Conservation (phyloP, 148 eudicot species). For the Amaranthus cruentus region DNA sequence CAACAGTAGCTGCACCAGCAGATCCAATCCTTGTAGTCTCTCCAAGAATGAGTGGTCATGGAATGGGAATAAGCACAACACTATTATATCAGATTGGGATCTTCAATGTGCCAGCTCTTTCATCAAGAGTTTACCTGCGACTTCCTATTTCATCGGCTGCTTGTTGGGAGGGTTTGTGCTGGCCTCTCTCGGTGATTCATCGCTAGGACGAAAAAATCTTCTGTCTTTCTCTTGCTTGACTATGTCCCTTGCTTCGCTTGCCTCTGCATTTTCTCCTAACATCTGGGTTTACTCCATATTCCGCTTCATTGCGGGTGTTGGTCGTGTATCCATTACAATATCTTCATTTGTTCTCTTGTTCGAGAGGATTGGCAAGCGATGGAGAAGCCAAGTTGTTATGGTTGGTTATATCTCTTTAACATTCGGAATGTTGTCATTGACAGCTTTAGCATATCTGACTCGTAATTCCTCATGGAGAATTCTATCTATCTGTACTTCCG, state of each 20-base stretch:
- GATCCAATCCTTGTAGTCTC: constrained; percentile 11
- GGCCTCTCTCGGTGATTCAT: constrained; percentile 24
- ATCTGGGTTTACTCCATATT: constrained; percentile 20
- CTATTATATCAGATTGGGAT: constrained; percentile 24
- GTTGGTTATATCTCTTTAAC: constrained; percentile 18
- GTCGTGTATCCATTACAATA: constrained; percentile 22
- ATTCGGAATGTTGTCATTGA: constrained; percentile 15
- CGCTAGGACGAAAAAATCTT: constrained; percentile 21
- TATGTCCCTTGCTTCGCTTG: constrained; percentile 18
- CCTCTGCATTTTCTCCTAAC: constrained; percentile 24
- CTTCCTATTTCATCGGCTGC: constrained; percentile 24
- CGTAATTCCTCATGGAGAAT: constrained; percentile 22
- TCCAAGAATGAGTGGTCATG: constrained; percentile 21
- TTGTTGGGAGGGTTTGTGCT: constrained; percentile 24
- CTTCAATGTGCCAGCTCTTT: constrained; percentile 24
- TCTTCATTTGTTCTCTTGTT: constrained; percentile 23
- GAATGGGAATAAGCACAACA: constrained; percentile 5
- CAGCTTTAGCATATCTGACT: constrained; percentile 17
- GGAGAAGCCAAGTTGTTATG: constrained; percentile 23
- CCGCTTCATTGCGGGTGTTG: constrained; percentile 24
- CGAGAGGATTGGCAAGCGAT: constrained; percentile 22
- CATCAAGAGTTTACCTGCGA: constrained; percentile 22
- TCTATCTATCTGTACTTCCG: constrained; percentile 26
- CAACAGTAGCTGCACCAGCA: constrained; percentile 5
- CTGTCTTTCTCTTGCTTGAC: constrained; percentile 10